These are phyloP conservation scores for Kingdonia uniflora DNA, from an alignment of 164 flowering plant genomes.

Conservation along the genomic window DNA sequence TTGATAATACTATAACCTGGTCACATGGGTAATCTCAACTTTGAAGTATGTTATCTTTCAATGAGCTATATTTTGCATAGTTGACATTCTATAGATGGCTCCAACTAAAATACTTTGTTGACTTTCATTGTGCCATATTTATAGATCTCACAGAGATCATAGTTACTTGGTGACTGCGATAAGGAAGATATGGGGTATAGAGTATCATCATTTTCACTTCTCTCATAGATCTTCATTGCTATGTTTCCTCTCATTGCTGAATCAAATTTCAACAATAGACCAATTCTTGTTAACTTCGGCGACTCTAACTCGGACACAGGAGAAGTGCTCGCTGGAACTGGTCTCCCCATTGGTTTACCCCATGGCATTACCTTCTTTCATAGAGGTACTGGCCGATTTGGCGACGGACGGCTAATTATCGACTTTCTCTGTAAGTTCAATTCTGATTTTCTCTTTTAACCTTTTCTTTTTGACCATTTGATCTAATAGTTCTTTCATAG, in stretches of 20 bases:
- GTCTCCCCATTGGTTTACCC: constrained; percentile 23
- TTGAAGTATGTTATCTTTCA: no score
- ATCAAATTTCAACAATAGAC: constrained; percentile 12
- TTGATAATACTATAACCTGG: no score
- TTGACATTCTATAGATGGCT: no score
- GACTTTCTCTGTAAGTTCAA: constrained; percentile 15
- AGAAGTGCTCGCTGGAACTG: constrained; percentile 24
- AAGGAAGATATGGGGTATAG: no score
- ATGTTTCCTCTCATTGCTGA: background rate
- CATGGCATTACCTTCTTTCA: constrained; percentile 34
- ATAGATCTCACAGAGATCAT: no score
- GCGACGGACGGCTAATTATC: constrained; percentile 28
- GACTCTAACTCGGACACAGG: constrained; percentile 50
- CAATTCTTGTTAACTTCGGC: constrained; percentile 33
- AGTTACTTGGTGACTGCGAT: no score
- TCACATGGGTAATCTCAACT: no score
- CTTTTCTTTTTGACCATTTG: no score
- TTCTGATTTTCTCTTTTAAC: background rate
- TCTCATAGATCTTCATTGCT: background rate
- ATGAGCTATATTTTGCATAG: no score
- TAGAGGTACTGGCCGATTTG: constrained; percentile 25
- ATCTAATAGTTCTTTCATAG: no score
- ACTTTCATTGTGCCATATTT: no score
- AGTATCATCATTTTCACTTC: background rate
- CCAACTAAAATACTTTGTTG: no score